A percentile compares a stretch with the other conserved stretches of the same genome.
Conservation (phyloP, 345 rosid genomes). For the Lepidium africanum region DNA sequence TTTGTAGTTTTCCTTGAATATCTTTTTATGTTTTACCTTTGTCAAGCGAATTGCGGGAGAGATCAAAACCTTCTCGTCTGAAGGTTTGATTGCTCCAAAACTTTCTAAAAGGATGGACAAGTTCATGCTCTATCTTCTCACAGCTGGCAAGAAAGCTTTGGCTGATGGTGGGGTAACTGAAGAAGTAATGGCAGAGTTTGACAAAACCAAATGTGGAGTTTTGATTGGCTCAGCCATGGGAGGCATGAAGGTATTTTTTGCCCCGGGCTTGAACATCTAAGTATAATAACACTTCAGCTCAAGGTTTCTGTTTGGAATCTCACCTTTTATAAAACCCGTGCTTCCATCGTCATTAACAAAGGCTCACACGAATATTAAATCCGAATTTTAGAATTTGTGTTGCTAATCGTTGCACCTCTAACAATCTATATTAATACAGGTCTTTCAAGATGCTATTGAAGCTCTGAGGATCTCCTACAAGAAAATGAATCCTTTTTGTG, state of each 20-base stretch:
- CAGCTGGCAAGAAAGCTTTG: conserved; percentile 95
- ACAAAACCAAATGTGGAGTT: conserved; percentile 83
- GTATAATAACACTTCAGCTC: background rate
- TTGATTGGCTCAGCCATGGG: conserved; percentile 94
- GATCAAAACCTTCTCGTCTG: conserved; percentile 72
- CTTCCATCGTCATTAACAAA: background rate
- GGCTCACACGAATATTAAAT: background rate
- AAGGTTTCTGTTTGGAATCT: background rate
- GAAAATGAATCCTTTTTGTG: conserved; percentile 95
- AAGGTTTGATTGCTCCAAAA: conserved; percentile 88
- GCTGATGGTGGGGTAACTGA: conserved; percentile 77
- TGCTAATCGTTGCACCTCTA: background rate
- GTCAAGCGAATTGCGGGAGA: conserved; percentile 89
- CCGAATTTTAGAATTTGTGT: background rate
- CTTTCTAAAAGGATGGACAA: conserved; percentile 90
- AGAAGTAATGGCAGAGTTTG: conserved; percentile 67
- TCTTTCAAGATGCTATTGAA: conserved; percentile 82
- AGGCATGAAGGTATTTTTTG: conserved; percentile 73
- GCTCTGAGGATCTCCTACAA: conserved; percentile 80
- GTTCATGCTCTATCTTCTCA: conserved; percentile 90
- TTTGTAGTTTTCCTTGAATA: background rate
- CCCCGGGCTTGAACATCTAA: background rate
- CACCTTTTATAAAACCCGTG: background rate
- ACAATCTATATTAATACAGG: conserved; percentile 37
- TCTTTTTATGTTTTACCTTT: background rate